Base-by-base conservation (phyloP, 2,329 filamentous ascomycete species). In the Xylaria arbuscula region DNA sequence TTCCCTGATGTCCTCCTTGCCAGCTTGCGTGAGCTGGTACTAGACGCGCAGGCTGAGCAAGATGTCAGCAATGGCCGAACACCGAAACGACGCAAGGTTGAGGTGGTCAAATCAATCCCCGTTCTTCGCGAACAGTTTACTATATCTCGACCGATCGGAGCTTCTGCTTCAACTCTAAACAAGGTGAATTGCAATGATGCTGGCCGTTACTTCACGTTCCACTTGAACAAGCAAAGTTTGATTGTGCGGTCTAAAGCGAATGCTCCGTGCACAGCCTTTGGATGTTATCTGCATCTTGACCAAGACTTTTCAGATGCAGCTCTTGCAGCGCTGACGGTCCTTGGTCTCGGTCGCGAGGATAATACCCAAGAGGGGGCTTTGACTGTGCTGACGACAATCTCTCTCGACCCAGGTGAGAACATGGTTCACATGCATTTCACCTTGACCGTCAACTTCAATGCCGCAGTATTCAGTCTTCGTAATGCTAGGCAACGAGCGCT, bases 371-470 rank as follows among this genome's bases (percentile, higher is more conserved):
- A 75, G 32, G 74, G 66, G 53, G 70, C 70, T 7, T 70, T 85
- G 28, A 66, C 61, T 0, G 83, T 81, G 81, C 74, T 74, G 9
- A 71, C 68, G 5, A 72, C 80, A 4, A 62, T 83, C 22, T 62
- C 63, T 4, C 64, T 84, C 15, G 71, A 80, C 9, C 73, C 74
- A 59, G 71, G 68, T 6, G 72, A 72, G 7, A 72, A 68, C 1
- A 66, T 69, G 55, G 74, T 80, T 2, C 70, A 68, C 3, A 38
- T 84, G 28, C 72, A 70, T 13, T 71, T 85, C 42, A 70, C 68
- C 2, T 73, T 83, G 34, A 71, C 77, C 24, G 73, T 85, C 17
- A 78, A 81, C 38, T 86, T 84, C 83, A 84, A 84, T 66, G 75
- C 80, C 34, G 81, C 82, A 0, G 73, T 72, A 2, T 77, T 78